Evolutionary conservation across 257 asterid species (phyloP).

Genomic region (Scutellaria barbata): DNA sequence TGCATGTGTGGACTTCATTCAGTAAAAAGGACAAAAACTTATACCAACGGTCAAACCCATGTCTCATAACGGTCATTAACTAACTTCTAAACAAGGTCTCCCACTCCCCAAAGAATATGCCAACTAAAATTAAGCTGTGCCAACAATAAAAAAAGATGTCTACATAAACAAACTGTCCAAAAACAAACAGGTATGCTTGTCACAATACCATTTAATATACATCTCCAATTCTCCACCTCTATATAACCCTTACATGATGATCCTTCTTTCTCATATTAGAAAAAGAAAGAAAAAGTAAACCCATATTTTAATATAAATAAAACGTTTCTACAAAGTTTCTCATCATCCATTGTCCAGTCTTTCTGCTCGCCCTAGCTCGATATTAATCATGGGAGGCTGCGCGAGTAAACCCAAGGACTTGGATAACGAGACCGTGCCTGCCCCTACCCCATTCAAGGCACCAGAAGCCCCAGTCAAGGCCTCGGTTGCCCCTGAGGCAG

Average conservation of each 20-base stretch:
- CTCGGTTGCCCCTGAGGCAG: slow-evolving; percentile 39
- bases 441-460: slow-evolving; percentile 41
- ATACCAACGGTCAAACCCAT: slow-evolving; percentile 4
- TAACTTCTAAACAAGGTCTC: slow-evolving; percentile 40
- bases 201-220: slow-evolving; percentile 16
- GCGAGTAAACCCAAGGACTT: slow-evolving; percentile 86
- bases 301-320: neutral
- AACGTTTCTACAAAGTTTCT: slow-evolving; percentile 27
- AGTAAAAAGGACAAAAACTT: neutral
- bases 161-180: slow-evolving; percentile 30
- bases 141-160: slow-evolving; percentile 25
- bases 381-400: slow-evolving; percentile 79
- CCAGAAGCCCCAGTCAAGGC: slow-evolving; percentile 27
- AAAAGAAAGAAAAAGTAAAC: neutral
- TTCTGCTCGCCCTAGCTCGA: slow-evolving; percentile 41
- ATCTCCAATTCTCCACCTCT: slow-evolving; percentile 17
- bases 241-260: slow-evolving; percentile 38
- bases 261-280: slow-evolving; percentile 29
- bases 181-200: slow-evolving; percentile 42
- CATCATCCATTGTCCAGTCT: slow-evolving; percentile 34
- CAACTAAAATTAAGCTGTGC: slow-evolving; percentile 36
- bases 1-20: too few relatives aligned
- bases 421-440: slow-evolving; percentile 45
- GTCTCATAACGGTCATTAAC: slow-evolving; percentile 40
- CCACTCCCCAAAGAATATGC: slow-evolving; percentile 36